Percentiles rank a stretch among this genome's conserved stretches.
Conservation (phyloP, 2,329 filamentous ascomycete genomes). For the Biscogniauxia sp. region DNA sequence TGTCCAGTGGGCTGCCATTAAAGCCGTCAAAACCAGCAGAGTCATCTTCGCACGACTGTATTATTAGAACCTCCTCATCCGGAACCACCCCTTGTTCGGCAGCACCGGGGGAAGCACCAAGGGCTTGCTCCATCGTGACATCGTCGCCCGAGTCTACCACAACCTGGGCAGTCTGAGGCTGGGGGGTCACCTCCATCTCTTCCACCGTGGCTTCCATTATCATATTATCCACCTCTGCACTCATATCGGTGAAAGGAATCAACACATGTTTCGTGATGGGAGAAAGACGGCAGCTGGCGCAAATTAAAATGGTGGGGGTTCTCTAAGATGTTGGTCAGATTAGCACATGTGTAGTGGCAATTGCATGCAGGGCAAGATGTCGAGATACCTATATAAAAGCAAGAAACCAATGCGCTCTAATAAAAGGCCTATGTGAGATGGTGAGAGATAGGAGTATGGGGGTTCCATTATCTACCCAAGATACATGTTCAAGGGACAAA, state of each 20-base stretch:
- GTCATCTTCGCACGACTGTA: neutral
- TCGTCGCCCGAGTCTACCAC: conserved; percentile 2
- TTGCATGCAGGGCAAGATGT: neutral
- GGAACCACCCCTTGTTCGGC: neutral
- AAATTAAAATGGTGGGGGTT: neutral
- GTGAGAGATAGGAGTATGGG: neutral
- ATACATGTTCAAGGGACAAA: neutral
- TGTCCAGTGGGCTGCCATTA: neutral
- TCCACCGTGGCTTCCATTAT: conserved; percentile 5
- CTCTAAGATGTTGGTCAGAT: neutral
- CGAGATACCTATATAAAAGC: neutral
- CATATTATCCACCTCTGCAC: neutral
- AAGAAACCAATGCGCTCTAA: neutral
- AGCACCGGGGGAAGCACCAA: neutral
- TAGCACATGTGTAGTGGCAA: neutral
- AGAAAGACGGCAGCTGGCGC: neutral
- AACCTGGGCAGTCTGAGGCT: neutral
- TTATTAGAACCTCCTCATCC: neutral
- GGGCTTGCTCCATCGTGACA: conserved; percentile 3
- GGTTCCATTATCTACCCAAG: neutral
- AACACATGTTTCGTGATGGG: neutral
- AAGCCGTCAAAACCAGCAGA: no score
- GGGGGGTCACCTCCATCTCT: neutral
- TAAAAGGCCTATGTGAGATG: neutral
- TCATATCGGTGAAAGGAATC: neutral